phyloP scores from a whole-genome alignment of 805 yeast genomes.

The Scheffersomyces stipitis region DNA sequence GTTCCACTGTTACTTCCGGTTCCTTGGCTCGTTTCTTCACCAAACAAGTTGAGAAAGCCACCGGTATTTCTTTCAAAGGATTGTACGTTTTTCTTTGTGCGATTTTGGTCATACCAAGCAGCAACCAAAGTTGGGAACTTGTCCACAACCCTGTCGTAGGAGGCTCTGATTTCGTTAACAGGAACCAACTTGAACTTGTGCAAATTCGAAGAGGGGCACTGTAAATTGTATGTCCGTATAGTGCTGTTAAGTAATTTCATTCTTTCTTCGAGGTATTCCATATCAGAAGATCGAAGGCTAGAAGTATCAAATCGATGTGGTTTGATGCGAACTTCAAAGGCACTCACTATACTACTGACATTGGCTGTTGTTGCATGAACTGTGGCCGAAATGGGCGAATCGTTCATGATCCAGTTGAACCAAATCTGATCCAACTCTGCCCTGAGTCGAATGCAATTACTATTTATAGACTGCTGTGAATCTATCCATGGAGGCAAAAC shows the following conservation, averaged over 20 bases:
- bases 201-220: slow-evolving; percentile 35
- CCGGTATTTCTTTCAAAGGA: not conserved
- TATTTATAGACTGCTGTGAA: slow-evolving; percentile 58
- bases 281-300: slow-evolving; percentile 4
- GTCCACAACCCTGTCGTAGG: slow-evolving; percentile 15
- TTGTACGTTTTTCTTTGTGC: not conserved
- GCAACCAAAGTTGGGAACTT: slow-evolving; percentile 12
- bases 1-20: slow-evolving; percentile 1
- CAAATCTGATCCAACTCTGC: slow-evolving; percentile 33
- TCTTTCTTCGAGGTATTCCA: slow-evolving; percentile 22
- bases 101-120: slow-evolving; percentile 14
- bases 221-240: slow-evolving; percentile 38
- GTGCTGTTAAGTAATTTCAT: slow-evolving; percentile 19
- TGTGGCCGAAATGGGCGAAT: slow-evolving; percentile 3
- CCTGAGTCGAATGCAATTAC: slow-evolving; percentile 49
- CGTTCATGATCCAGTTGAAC: slow-evolving; percentile 12
- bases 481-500: slow-evolving; percentile 91
- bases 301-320: not conserved
- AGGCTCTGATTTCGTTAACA: slow-evolving; percentile 24
- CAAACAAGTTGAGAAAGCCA: slow-evolving; percentile 7
- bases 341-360: not conserved
- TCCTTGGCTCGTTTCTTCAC: slow-evolving; percentile 9
- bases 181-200: slow-evolving; percentile 38
- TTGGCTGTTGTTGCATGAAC: not conserved
- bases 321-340: not conserved